Conservation (phyloP, 306 rosid species). For the Rosa rugosa region DNA sequence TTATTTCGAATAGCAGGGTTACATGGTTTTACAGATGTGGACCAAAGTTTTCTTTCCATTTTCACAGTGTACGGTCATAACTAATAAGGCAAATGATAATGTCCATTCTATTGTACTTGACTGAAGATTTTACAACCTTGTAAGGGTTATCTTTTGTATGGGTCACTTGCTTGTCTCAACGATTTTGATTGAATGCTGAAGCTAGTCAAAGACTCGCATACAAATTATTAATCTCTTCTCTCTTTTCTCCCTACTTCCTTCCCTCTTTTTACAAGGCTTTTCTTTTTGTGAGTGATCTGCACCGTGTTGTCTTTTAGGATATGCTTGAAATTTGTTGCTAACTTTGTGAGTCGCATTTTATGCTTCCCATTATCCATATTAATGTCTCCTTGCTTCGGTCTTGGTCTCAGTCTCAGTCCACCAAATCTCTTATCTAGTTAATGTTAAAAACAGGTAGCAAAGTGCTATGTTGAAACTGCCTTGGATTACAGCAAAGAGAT, state of each 20-base stretch:
- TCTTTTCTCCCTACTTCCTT: neutral
- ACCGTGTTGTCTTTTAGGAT: neutral
- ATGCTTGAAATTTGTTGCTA: slow-evolving; percentile 9
- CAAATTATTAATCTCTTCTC: neutral
- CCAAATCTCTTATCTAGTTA: slow-evolving; percentile 11
- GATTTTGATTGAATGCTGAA: neutral
- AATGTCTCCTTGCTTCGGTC: neutral
- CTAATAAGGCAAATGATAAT: neutral
- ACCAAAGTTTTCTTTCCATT: neutral
- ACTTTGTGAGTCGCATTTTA: neutral
- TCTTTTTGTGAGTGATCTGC: neutral
- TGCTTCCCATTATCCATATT: neutral
- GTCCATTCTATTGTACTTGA: neutral
- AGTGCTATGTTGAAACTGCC: slow-evolving; percentile 59
- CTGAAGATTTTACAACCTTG: slow-evolving; percentile 2
- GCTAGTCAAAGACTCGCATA: neutral
- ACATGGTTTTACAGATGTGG: neutral
- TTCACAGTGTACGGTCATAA: too few relatives aligned
- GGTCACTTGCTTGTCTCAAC: neutral
- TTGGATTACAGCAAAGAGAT: slow-evolving; percentile 78
- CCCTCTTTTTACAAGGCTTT: neutral
- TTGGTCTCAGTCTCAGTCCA: neutral
- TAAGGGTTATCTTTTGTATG: neutral
- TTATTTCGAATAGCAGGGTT: neutral
- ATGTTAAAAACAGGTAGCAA: slow-evolving; percentile 57